Evolutionary conservation across 2,329 filamentous ascomycete species (phyloP).

Genomic region (Rutstroemia sp.): DNA sequence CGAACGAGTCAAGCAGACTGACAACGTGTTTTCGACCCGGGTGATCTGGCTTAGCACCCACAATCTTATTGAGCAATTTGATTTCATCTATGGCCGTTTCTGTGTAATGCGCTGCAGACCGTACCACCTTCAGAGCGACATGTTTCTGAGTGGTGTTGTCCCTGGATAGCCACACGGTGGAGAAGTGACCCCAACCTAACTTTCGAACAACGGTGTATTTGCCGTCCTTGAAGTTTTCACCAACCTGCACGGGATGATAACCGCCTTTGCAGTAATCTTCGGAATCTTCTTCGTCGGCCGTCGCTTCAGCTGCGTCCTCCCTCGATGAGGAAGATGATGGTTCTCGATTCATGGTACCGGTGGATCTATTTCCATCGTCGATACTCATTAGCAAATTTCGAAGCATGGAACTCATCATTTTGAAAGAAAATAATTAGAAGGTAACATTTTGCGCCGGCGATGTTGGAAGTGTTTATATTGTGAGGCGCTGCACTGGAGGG

Average conservation of each 20-base stretch:
- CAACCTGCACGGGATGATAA: constrained; percentile 90
- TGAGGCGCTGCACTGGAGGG: constrained; percentile 18
- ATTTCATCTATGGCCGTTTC: constrained; percentile 99
- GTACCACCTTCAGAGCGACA: constrained; percentile 94
- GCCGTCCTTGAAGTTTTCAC: constrained; percentile 95
- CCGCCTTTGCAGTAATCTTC: constrained; percentile 99
- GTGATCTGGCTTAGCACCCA: constrained; percentile 89
- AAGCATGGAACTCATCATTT: constrained; percentile 26
- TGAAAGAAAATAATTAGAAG: neutral
- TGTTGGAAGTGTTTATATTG: constrained; percentile 4
- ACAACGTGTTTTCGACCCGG: constrained; percentile 93
- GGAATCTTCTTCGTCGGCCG: constrained; percentile 95
- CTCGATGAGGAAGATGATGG: constrained; percentile 63
- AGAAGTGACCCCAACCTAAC: constrained; percentile 97
- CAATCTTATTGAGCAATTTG: constrained; percentile 94
- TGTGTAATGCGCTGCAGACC: constrained; percentile 95
- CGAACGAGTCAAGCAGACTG: constrained; percentile 91
- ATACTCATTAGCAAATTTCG: constrained; percentile 25
- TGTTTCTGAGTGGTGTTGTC: constrained; percentile 89
- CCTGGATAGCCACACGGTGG: constrained; percentile 80
- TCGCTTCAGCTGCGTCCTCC: constrained; percentile 82
- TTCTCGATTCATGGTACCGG: constrained; percentile 27
- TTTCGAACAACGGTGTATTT: constrained; percentile 96
- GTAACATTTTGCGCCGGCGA: constrained; percentile 9
- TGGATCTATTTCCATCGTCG: constrained; percentile 24